Conservation (phyloP, 805 yeast genomes). For the Candida ascalaphidarum region DNA sequence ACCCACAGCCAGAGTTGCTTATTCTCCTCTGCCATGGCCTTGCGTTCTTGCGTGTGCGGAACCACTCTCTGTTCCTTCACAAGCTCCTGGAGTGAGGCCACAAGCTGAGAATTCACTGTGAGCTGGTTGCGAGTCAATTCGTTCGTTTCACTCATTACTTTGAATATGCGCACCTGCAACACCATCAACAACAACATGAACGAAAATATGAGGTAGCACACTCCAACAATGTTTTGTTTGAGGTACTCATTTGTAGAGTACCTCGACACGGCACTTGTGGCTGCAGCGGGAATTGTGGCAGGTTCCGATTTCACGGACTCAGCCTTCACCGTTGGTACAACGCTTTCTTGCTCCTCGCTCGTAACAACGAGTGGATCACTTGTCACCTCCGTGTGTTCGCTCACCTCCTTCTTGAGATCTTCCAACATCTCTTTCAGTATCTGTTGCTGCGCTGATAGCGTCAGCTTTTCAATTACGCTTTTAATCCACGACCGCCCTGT, state of each 20-base stretch:
- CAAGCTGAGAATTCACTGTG: conserved; percentile 9
- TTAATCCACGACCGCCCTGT: conserved; percentile 72
- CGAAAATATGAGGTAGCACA: conserved; percentile 11
- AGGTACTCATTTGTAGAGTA: conserved; percentile 3
- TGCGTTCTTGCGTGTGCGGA: conserved; percentile 1
- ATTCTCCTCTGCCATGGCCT: background rate
- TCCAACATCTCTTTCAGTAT: conserved; percentile 44
- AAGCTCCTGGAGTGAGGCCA: conserved; percentile 2
- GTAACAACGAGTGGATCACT: background rate
- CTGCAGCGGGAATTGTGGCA: too few species aligned
- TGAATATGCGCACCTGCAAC: conserved; percentile 12
- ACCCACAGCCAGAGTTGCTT: conserved; percentile 15
- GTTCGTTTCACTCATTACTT: conserved; percentile 13
- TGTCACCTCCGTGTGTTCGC: conserved; percentile 2
- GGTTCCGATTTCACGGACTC: too few species aligned
- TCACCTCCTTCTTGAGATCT: conserved; percentile 36
- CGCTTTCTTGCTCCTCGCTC: background rate
- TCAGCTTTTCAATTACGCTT: conserved; percentile 65
- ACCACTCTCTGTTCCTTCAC: conserved; percentile 1
- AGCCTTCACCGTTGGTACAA: too few species aligned
- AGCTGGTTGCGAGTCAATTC: conserved; percentile 12
- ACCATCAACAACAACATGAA: conserved; percentile 12
- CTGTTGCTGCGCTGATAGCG: conserved; percentile 64
- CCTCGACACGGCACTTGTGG: background rate
- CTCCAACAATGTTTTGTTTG: conserved; percentile 7